These are phyloP conservation scores for Syncephalastrum monosporum DNA, from an alignment of 371 early-diverging fungal species.

Conservation along the genomic window DNA sequence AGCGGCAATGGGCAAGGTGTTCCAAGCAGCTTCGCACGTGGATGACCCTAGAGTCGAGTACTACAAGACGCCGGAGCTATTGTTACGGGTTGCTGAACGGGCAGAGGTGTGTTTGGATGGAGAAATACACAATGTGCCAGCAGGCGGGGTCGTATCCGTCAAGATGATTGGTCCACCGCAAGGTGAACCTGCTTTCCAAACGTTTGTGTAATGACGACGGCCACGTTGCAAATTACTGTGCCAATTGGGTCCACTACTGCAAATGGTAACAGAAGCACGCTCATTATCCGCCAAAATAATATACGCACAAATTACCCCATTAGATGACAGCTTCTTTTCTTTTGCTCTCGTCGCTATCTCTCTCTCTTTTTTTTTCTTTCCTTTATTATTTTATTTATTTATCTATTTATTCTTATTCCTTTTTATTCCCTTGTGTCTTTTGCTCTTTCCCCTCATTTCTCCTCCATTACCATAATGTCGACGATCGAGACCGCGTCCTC, in stretches of 20 bases:
- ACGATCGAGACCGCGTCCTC: neutral
- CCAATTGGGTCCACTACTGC: constrained; percentile 5
- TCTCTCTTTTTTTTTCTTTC: constrained; percentile 2
- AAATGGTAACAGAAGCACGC: constrained; percentile 6
- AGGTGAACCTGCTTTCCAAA: constrained; percentile 18
- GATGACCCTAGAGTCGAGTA: constrained; percentile 29
- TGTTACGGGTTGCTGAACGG: constrained; percentile 32
- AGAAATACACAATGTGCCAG: constrained; percentile 33
- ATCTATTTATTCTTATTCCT: neutral
- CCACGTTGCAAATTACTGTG: too few species aligned
- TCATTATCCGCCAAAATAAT: constrained; percentile 1
- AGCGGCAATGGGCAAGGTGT: constrained; percentile 27
- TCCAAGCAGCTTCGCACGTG: constrained; percentile 40
- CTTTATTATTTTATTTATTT: neutral
- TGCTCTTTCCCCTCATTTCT: neutral
- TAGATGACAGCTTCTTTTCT: constrained; percentile 9
- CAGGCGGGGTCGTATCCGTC: constrained; percentile 29
- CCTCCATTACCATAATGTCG: constrained; percentile 3
- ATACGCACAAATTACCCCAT: constrained; percentile 5
- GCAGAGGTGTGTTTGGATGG: constrained; percentile 49
- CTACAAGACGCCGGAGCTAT: constrained; percentile 34
- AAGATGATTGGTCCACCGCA: constrained; percentile 25
- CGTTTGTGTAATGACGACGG: constrained; percentile 12
- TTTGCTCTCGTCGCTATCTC: neutral
- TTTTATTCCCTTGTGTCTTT: neutral